These are phyloP conservation scores for Monilinia aucupariae DNA, from an alignment of 2,329 filamentous ascomycete genomes.

Conservation along the genomic window DNA sequence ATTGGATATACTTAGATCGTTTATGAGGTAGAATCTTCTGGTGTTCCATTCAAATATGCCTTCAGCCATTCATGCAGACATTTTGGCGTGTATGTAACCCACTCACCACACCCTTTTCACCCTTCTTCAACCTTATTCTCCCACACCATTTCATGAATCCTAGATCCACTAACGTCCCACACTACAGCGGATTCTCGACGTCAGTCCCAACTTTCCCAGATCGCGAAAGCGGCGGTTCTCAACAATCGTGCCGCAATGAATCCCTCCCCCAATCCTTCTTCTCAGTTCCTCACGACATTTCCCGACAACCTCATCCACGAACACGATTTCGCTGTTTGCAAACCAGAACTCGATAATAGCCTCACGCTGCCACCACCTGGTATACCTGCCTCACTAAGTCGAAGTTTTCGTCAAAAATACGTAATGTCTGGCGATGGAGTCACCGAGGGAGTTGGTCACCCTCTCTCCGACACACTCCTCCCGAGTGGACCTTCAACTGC, in stretches of 20 bases:
- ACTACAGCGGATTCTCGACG: slow-evolving; percentile 13
- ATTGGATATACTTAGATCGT: background rate
- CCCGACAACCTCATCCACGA: slow-evolving; percentile 1
- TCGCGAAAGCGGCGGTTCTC: slow-evolving; percentile 10
- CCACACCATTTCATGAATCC: background rate
- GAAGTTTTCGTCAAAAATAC: background rate
- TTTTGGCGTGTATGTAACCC: slow-evolving; percentile 14
- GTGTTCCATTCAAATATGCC: slow-evolving; percentile 15
- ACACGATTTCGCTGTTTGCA: slow-evolving; percentile 13
- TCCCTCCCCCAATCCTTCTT: background rate
- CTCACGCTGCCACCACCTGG: slow-evolving; percentile 10
- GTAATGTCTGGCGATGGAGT: slow-evolving; percentile 16
- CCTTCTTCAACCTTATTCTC: background rate
- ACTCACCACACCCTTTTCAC: slow-evolving; percentile 5
- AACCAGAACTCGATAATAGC: slow-evolving; percentile 6
- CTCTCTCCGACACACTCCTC: slow-evolving; percentile 26
- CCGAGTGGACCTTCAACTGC: slow-evolving; percentile 31
- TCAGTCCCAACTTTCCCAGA: slow-evolving; percentile 17
- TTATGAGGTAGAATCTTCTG: too few species aligned
- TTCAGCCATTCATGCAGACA: slow-evolving; percentile 17
- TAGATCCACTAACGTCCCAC: slow-evolving; percentile 9
- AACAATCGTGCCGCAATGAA: slow-evolving; percentile 15
- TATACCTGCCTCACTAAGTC: background rate
- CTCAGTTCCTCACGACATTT: slow-evolving; percentile 11
- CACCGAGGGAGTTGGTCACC: slow-evolving; percentile 17